Evolutionary conservation across 192 early-diverging fungal genomes (phyloP), one percentile per base, ranked within the genome.

Genomic region (Phycomyces nitens): DNA sequence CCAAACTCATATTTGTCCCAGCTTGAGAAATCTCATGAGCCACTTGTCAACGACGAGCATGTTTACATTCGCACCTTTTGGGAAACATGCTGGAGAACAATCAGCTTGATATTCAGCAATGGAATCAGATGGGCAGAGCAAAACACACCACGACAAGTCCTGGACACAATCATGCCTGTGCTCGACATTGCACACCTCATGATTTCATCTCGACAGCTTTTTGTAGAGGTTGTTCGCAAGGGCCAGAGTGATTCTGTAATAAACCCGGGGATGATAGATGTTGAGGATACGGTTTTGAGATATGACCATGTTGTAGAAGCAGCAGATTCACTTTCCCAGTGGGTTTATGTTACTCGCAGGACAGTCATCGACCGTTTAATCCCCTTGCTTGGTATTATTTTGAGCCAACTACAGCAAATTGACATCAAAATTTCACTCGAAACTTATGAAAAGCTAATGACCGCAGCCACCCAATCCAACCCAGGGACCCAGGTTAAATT

Each of bases 271-370:
- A 14, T 16, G 5, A 23, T 54, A 3, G 52, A 9, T 44, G 26
- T 56, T 60, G 15, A 53, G 3, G 51, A 53, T 23, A 24, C 24
- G 20, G 9, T 1, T 41, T 49, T 18, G 22, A 34, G 42, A 0
- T 66, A 51, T 27, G 64, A 66, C 16, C 2, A 20, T 14, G 50
- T 70, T 12, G 57, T 29, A 41, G 12, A 56, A 15, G 27, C 50
- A 0, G 26, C 64, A 20, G 62, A 75, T 43, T 39, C 64, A 27
- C 24, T 75, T 18, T 75, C 73, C 24, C 34, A 56, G 1, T 75
- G 73, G 73, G 63, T 70, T 22, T 70, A 62, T 27, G 73, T 70
- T 3, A 75, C 62, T 12, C 59, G 68, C 6, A 22, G 49, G 2
- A 53, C 60, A 3, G 41, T 75, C 38, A 40, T 75, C 15, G 55